A percentile compares a stretch with the other conserved stretches of the same genome.
These are phyloP conservation scores for Sparassis latifolia DNA, from an alignment of 1,284 basidiomycete species.

Conservation along the genomic window DNA sequence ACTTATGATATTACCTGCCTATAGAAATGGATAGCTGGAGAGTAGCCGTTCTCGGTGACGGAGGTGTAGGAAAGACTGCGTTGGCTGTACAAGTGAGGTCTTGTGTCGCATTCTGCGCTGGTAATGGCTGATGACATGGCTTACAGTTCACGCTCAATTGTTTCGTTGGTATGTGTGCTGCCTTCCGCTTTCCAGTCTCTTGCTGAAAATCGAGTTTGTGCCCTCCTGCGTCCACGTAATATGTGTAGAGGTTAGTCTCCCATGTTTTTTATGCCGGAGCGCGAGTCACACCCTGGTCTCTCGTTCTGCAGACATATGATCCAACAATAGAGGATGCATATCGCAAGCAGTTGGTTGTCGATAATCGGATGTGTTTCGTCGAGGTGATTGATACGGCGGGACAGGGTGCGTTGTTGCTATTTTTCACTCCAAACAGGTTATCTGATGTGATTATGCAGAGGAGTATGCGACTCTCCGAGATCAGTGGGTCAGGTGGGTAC, in stretches of 20 bases:
- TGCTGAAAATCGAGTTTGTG: too few species aligned
- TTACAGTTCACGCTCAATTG: constrained; percentile 85
- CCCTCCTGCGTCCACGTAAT: too few species aligned
- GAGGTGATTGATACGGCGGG: constrained; percentile 94
- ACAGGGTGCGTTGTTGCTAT: constrained; percentile 58
- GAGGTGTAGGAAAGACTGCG: constrained; percentile 97
- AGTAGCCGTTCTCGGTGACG: constrained; percentile 93
- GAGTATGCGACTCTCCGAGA: constrained; percentile 96
- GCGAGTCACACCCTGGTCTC: background rate
- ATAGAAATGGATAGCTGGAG: constrained; percentile 82
- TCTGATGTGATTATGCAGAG: constrained; percentile 45
- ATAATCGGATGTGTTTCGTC: constrained; percentile 87
- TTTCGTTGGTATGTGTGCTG: constrained; percentile 68
- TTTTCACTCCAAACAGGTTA: constrained; percentile 2
- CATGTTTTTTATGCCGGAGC: too few species aligned
- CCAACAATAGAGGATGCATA: constrained; percentile 96
- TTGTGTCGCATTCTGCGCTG: constrained; percentile 4
- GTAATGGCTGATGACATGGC: constrained; percentile 11
- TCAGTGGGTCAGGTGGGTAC: constrained; percentile 91
- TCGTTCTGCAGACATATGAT: constrained; percentile 64
- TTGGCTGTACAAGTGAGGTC: constrained; percentile 83
- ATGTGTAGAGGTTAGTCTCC: too few species aligned
- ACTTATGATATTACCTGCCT: constrained; percentile 10
- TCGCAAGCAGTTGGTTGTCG: constrained; percentile 86
- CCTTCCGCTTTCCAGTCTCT: background rate